These are phyloP conservation scores for Chalciporus chontae DNA, from an alignment of 768 basidiomycete genomes.

Conservation along the genomic window DNA sequence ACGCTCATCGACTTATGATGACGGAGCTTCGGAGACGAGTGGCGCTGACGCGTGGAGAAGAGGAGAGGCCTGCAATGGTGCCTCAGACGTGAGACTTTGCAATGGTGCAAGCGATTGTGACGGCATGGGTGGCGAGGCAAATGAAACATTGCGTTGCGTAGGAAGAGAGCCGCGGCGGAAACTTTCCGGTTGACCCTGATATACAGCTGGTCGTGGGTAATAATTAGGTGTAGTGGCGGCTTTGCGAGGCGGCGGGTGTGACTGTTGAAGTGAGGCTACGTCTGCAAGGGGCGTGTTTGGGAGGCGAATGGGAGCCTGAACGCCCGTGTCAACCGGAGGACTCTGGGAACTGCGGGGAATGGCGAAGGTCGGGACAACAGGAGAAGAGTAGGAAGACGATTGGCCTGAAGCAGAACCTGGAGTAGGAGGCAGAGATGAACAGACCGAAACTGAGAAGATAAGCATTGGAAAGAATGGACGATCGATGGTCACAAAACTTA, in stretches of 20 bases:
- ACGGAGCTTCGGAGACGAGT: constrained; percentile 18
- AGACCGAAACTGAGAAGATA: constrained; percentile 20
- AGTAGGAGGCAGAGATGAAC: constrained; percentile 33
- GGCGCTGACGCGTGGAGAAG: constrained; percentile 20
- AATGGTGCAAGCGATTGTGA: constrained; percentile 24
- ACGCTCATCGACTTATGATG: constrained; percentile 13
- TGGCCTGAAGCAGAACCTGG: constrained; percentile 51
- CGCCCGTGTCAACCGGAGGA: constrained; percentile 46
- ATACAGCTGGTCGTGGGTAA: constrained; percentile 28
- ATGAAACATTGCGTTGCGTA: constrained; percentile 24
- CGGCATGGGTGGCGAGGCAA: constrained; percentile 31
- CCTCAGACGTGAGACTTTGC: constrained; percentile 27
- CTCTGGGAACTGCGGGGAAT: constrained; percentile 56
- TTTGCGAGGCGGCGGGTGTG: constrained; percentile 32
- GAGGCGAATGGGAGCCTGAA: constrained; percentile 52
- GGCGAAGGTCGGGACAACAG: constrained; percentile 54
- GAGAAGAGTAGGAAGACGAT: constrained; percentile 67
- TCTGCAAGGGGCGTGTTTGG: constrained; percentile 72
- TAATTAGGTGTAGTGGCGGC: constrained; percentile 31
- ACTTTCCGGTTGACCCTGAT: constrained; percentile 27
- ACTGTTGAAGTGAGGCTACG: constrained; percentile 50
- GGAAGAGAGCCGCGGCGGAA: constrained; percentile 33
- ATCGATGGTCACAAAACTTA: constrained; percentile 33
- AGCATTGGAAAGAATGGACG: not conserved
- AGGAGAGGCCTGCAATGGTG: constrained; percentile 21